phyloP scores from a whole-genome alignment of 495 filamentous ascomycete genomes.

The Cudoniella acicularis region DNA sequence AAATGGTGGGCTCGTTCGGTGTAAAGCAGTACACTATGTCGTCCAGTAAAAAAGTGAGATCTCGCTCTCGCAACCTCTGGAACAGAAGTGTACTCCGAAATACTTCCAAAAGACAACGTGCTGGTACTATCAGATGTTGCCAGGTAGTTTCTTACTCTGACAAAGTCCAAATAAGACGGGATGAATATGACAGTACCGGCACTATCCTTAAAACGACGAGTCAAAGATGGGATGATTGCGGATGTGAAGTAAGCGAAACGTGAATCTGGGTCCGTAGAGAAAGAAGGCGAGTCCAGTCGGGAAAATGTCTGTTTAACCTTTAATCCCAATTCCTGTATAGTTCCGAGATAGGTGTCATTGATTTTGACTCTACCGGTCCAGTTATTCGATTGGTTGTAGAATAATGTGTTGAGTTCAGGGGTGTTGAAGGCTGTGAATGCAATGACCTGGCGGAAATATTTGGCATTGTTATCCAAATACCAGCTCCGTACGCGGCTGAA shows the following conservation, averaged over 20 bases:
- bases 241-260: constrained; percentile 90
- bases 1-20: constrained; percentile 95
- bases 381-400: constrained; percentile 74
- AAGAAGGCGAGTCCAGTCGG: constrained; percentile 69
- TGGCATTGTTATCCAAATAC: constrained; percentile 85
- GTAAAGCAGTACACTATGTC: constrained; percentile 81
- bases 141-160: constrained; percentile 88
- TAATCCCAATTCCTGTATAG: constrained; percentile 60
- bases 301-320: constrained; percentile 83
- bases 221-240: constrained; percentile 69
- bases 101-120: constrained; percentile 72
- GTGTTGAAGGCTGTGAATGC: constrained; percentile 78
- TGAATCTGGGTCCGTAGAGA: constrained; percentile 73
- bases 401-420: constrained; percentile 80
- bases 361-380: constrained; percentile 71
- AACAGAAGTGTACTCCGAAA: constrained; percentile 81
- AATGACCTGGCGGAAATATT: constrained; percentile 78
- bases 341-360: constrained; percentile 60
- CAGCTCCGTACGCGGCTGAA: constrained; percentile 86
- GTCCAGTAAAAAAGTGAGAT: constrained; percentile 79
- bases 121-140: constrained; percentile 64
- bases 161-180: constrained; percentile 89
- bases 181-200: constrained; percentile 77
- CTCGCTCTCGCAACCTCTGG: constrained; percentile 76
- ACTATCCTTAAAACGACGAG: constrained; percentile 48